phyloP scores from a whole-genome alignment of 805 yeast species.

The Candida odintsovae region DNA sequence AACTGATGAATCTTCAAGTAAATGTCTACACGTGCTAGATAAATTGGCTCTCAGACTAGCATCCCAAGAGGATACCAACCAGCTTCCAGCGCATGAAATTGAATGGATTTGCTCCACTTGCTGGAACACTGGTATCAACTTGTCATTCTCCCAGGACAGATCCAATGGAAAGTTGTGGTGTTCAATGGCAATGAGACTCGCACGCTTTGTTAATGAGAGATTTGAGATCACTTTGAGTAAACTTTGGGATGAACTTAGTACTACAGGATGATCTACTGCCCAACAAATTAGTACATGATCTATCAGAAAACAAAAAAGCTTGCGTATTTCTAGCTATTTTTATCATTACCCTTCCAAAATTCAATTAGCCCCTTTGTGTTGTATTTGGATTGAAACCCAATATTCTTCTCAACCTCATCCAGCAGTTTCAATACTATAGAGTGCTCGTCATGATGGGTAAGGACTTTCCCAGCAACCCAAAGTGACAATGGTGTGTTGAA shows the following conservation, averaged over 20 bases:
- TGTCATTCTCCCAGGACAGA: slow-evolving; percentile 17
- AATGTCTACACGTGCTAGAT: slow-evolving; percentile 8
- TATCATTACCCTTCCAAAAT: slow-evolving; percentile 22
- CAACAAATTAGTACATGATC: background rate
- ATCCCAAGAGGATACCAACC: slow-evolving; percentile 2
- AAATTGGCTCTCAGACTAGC: slow-evolving; percentile 5
- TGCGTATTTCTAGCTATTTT: background rate
- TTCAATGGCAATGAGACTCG: slow-evolving; percentile 21
- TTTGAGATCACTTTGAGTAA: slow-evolving; percentile 19
- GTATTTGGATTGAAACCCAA: slow-evolving; percentile 19
- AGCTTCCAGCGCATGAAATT: slow-evolving; percentile 23
- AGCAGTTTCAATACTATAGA: slow-evolving; percentile 20
- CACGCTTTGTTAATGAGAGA: slow-evolving; percentile 23
- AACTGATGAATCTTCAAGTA: slow-evolving; percentile 5
- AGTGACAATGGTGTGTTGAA: slow-evolving; percentile 10
- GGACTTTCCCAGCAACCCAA: slow-evolving; percentile 16
- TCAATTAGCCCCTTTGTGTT: slow-evolving; percentile 18
- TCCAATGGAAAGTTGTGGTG: slow-evolving; percentile 25
- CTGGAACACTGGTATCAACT: slow-evolving; percentile 35
- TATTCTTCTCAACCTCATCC: slow-evolving; percentile 12
- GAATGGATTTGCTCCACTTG: slow-evolving; percentile 31
- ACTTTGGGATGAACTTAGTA: slow-evolving; percentile 25
- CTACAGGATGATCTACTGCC: background rate
- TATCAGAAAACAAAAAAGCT: background rate
- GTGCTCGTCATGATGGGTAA: slow-evolving; percentile 23